These are phyloP conservation scores for Xerocomellus chrysenteron DNA, from an alignment of 768 basidiomycete species.

Conservation along the genomic window DNA sequence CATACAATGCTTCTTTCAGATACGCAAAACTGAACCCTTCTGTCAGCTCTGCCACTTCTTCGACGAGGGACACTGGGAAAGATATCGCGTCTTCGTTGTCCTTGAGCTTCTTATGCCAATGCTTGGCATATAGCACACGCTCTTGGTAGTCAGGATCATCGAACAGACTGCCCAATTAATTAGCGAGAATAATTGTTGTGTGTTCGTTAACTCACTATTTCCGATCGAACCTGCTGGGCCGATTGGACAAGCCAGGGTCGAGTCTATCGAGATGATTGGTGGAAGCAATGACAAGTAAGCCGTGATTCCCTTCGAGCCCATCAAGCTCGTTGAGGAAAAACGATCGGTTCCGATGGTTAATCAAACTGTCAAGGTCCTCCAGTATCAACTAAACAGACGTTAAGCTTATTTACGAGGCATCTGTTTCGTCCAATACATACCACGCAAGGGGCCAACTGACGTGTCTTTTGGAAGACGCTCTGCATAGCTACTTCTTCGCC, in stretches of 20 bases:
- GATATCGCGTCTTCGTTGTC: conserved; percentile 53
- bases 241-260: conserved; percentile 71
- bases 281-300: conserved; percentile 72
- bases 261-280: conserved; percentile 85
- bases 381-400: conserved; percentile 34
- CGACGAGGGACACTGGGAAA: conserved; percentile 66
- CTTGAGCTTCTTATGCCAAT: conserved; percentile 79
- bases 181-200: neutral
- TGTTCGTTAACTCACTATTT: conserved; percentile 61
- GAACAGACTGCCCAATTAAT: conserved; percentile 51
- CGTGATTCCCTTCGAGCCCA: conserved; percentile 77
- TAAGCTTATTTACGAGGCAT: neutral
- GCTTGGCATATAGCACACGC: conserved; percentile 64
- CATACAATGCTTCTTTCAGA: conserved; percentile 87
- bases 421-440: conserved; percentile 45
- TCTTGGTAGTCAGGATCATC: conserved; percentile 66
- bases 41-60: conserved; percentile 59
- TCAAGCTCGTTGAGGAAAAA: conserved; percentile 90
- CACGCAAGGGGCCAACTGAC: conserved; percentile 65
- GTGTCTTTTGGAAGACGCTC: conserved; percentile 69
- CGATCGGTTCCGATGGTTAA: conserved; percentile 74
- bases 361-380: conserved; percentile 76
- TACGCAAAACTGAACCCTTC: conserved; percentile 81
- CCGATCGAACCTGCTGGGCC: conserved; percentile 84
- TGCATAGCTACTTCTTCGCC: conserved; percentile 72